Conservation (phyloP, 257 asterid species). For the Plantago major region DNA sequence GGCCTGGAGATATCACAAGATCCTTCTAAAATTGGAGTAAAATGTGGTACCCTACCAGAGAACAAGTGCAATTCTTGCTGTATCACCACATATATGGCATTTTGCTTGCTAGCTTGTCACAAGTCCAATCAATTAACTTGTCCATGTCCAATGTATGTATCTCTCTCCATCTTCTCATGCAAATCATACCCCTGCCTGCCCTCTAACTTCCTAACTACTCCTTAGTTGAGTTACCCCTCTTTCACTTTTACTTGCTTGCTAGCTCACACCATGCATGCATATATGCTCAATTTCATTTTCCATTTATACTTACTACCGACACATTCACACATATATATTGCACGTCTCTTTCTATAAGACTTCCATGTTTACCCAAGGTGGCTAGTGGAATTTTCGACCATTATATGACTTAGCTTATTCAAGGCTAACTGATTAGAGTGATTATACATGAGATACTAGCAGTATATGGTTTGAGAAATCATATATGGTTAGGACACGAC, state of each 20-base stretch:
- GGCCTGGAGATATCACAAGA: too few relatives aligned
- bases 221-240: background rate
- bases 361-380: too few relatives aligned
- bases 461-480: too few relatives aligned
- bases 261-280: conserved; percentile 2
- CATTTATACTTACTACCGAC: too few relatives aligned
- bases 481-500: too few relatives aligned
- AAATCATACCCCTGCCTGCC: background rate
- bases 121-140: conserved; percentile 11
- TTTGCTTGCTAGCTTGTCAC: conserved; percentile 10
- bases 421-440: too few relatives aligned
- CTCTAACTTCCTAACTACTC: conserved; percentile 4
- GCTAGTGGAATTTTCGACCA: too few relatives aligned
- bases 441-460: too few relatives aligned
- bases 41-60: background rate
- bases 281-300: too few relatives aligned
- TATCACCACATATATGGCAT: background rate
- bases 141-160: background rate
- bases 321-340: too few relatives aligned
- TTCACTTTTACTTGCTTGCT: background rate
- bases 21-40: background rate
- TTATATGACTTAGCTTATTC: too few relatives aligned
- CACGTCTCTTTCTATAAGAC: too few relatives aligned
- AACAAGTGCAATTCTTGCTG: conserved; percentile 1
- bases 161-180: background rate